These are phyloP conservation scores for Gomphus bonarii DNA, from an alignment of 1,284 basidiomycete species.

Conservation along the genomic window DNA sequence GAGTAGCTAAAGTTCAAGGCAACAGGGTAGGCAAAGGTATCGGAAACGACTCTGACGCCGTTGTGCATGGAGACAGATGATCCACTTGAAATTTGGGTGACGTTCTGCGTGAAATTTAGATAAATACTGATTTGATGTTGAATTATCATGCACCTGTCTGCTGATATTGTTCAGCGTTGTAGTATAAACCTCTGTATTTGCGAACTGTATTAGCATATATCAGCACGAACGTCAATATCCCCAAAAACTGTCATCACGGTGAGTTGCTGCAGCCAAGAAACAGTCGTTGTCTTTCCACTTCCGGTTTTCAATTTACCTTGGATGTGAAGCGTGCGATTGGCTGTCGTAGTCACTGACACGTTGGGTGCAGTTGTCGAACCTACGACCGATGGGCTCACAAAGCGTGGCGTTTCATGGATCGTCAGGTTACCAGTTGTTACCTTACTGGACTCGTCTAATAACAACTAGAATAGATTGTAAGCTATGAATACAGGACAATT, in stretches of 20 bases:
- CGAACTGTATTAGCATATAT: not conserved
- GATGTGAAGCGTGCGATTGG: conserved; percentile 7
- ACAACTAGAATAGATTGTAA: not conserved
- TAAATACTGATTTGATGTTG: not conserved
- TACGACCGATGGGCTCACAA: not conserved
- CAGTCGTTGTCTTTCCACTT: not conserved
- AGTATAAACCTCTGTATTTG: conserved; percentile 7
- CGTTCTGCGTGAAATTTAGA: conserved; percentile 1
- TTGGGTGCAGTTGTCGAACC: conserved; percentile 9
- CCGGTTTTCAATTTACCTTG: conserved; percentile 4
- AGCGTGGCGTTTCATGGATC: conserved; percentile 3
- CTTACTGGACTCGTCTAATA: not conserved
- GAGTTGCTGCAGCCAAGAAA: conserved; percentile 6
- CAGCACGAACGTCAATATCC: not conserved
- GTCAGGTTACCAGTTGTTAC: conserved; percentile 8
- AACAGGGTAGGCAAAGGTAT: conserved; percentile 9
- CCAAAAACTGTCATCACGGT: not conserved
- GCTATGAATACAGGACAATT: not conserved
- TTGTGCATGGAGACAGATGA: conserved; percentile 3
- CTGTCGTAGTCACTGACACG: conserved; percentile 6
- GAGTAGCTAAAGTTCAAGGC: conserved; percentile 3
- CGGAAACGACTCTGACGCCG: conserved; percentile 1
- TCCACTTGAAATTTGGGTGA: conserved; percentile 7
- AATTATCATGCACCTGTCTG: not conserved
- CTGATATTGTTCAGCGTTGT: not conserved